Evolutionary conservation across 495 filamentous ascomycete species (phyloP).

Genomic region (Elaphomyces granulatus): DNA sequence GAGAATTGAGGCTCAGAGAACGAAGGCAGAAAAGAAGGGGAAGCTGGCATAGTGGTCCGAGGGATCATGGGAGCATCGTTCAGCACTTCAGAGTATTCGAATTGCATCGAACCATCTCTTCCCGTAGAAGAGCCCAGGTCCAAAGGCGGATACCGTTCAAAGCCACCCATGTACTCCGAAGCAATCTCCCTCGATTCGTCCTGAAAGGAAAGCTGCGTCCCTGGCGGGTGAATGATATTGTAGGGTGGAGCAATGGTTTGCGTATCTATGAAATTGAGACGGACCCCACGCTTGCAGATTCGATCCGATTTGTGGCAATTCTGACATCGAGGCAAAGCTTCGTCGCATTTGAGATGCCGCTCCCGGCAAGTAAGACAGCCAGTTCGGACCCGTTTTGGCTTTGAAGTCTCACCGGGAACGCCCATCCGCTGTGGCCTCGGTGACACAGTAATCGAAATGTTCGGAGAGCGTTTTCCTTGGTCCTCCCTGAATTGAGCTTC

Average conservation of each 20-base stretch:
- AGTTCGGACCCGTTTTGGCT: constrained; percentile 56
- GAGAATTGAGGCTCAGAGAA: constrained; percentile 13
- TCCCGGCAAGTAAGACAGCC: constrained; percentile 69
- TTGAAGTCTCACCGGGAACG: constrained; percentile 17
- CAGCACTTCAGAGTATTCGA: constrained; percentile 21
- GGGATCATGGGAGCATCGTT: constrained; percentile 17
- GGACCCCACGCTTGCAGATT: constrained; percentile 70
- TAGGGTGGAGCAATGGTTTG: constrained; percentile 54
- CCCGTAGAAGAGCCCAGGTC: constrained; percentile 22
- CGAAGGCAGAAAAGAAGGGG: constrained; percentile 23
- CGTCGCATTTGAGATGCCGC: constrained; percentile 71
- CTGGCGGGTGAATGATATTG: constrained; percentile 41
- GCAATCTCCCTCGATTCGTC: constrained; percentile 89
- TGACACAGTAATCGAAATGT: neutral
- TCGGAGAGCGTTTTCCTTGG: neutral
- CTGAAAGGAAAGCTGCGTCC: constrained; percentile 63
- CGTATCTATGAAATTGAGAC: constrained; percentile 88
- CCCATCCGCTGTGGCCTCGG: neutral
- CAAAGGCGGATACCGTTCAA: constrained; percentile 53
- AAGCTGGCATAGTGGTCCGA: constrained; percentile 30
- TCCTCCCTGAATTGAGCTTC: neutral
- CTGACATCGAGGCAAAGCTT: constrained; percentile 59
- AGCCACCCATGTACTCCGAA: constrained; percentile 77
- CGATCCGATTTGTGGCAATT: constrained; percentile 86
- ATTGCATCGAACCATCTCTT: constrained; percentile 21